Base-by-base conservation (phyloP, 495 filamentous ascomycete species). In the Delitschia confertaspora region DNA sequence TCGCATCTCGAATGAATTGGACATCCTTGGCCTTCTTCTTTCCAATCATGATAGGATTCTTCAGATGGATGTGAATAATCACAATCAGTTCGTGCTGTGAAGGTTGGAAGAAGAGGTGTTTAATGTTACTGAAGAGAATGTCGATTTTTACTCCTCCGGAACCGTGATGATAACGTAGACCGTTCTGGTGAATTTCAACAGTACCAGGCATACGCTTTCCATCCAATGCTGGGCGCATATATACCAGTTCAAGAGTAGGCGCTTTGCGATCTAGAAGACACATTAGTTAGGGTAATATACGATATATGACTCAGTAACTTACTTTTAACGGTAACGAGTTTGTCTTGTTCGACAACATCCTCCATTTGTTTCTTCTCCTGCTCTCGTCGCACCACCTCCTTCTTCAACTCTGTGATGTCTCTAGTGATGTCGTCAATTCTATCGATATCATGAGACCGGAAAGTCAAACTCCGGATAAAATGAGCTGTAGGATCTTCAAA, bases 301-400 rank as follows among this genome's bases (percentile, higher is more conserved):
- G 9, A 18, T 16, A 21, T 11, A 33, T 23, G 3, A 23, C 14
- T 8, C 13, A 11, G 20, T 13, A 26, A 43, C 53, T 43, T 27
- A 51, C 47, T 59, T 45, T 60, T 63, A 14, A 64, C 84, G 65
- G 95, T 88, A 51, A 88, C 65, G 14, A 99, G 76, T 67, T 96
- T 96, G 53, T 96, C 93, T 62, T 96, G 93, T 63, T 96, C 93
- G 3, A 99, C 87, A n/a, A 99, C 93, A 70, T 96, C 93, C 59
- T 96, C 93, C 82, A 99, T 79, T 53, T 99, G 88, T 63, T 99
- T 99, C 72, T 95, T 95, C 62, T 99, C 91, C 58, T 95, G 87
- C 60, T 96, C 93, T 48, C 82, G 79, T 56, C 93, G 85, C 25
- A 85, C 74, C 2, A 85, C 78, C 51, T 83, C 82, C 63, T 91